These are phyloP conservation scores for Pythium pyrilobum DNA, from an alignment of 352 stramenopile species.

Conservation along the genomic window DNA sequence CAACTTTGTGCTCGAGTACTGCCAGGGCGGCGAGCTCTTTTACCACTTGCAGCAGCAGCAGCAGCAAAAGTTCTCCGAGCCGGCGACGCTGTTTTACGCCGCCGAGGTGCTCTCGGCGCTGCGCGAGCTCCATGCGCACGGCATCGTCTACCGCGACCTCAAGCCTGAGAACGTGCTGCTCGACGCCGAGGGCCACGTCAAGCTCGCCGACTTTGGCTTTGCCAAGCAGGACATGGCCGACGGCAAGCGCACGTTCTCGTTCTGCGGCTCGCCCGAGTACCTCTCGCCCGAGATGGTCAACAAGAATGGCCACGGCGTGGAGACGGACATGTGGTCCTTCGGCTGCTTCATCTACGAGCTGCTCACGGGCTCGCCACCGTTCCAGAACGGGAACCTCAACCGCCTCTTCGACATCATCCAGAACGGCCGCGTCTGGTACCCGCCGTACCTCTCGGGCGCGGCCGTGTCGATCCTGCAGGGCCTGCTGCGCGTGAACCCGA, in stretches of 20 bases:
- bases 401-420: slow-evolving; percentile 65
- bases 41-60: slow-evolving; percentile 80
- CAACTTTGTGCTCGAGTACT: slow-evolving; percentile 85
- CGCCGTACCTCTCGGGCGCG: slow-evolving; percentile 42
- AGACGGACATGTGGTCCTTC: slow-evolving; percentile 86
- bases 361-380: slow-evolving; percentile 63
- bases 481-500: slow-evolving; percentile 43
- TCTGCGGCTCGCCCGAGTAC: slow-evolving; percentile 82
- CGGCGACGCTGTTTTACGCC: slow-evolving; percentile 64
- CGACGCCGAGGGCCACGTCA: slow-evolving; percentile 71
- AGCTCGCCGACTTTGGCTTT: slow-evolving; percentile 82
- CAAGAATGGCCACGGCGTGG: slow-evolving; percentile 60
- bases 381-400: slow-evolving; percentile 57
- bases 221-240: slow-evolving; percentile 61
- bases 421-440: slow-evolving; percentile 59
- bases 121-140: slow-evolving; percentile 34
- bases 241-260: slow-evolving; percentile 64
- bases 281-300: slow-evolving; percentile 83
- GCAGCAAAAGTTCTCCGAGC: slow-evolving; percentile 62
- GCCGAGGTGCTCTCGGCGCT: slow-evolving; percentile 65
- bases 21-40: slow-evolving; percentile 79
- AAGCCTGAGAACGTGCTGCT: slow-evolving; percentile 81
- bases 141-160: slow-evolving; percentile 62
- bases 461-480: slow-evolving; percentile 46
- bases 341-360: slow-evolving; percentile 84